Percentiles rank a stretch among this genome's conserved stretches.
These are phyloP conservation scores for Fusarium tricinctum DNA, from an alignment of 2,329 filamentous ascomycete species.

Conservation along the genomic window DNA sequence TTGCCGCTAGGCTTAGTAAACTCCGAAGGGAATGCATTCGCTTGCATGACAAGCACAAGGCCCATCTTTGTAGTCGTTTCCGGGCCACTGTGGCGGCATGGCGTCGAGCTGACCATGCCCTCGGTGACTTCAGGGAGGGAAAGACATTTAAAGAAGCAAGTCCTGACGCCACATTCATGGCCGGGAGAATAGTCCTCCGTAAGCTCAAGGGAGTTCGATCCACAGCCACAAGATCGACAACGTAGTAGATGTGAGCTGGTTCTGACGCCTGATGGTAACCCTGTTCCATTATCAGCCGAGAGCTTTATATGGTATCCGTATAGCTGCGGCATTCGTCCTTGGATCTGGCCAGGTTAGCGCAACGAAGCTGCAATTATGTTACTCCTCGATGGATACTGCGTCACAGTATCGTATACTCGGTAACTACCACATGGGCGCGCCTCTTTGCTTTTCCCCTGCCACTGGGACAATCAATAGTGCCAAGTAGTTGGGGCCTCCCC, in stretches of 20 bases:
- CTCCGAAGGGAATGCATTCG: not conserved
- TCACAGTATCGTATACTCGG: not conserved
- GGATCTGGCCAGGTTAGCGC: not conserved
- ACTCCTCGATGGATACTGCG: not conserved
- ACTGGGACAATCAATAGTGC: slow-evolving; percentile 15
- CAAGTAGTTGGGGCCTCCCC: slow-evolving; percentile 7
- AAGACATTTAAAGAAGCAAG: slow-evolving; percentile 26
- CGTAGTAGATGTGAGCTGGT: slow-evolving; percentile 3
- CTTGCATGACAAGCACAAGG: not conserved
- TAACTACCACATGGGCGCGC: not conserved
- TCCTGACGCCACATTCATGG: slow-evolving; percentile 22
- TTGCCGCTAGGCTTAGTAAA: not conserved
- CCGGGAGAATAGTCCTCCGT: too few relatives aligned
- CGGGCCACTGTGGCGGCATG: slow-evolving; percentile 15
- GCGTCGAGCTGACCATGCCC: slow-evolving; percentile 23
- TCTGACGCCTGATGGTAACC: not conserved
- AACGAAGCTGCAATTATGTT: not conserved
- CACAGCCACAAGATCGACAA: slow-evolving; percentile 4
- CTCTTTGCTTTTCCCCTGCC: slow-evolving; percentile 32
- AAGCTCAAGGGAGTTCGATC: slow-evolving; percentile 27
- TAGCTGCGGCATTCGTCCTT: not conserved
- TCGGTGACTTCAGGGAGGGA: slow-evolving; percentile 32
- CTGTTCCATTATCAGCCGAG: slow-evolving; percentile 9
- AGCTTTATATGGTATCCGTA: not conserved
- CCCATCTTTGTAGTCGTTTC: not conserved